These are phyloP conservation scores for Deakozyma indianensis DNA, from an alignment of 805 yeast genomes.

Conservation along the genomic window DNA sequence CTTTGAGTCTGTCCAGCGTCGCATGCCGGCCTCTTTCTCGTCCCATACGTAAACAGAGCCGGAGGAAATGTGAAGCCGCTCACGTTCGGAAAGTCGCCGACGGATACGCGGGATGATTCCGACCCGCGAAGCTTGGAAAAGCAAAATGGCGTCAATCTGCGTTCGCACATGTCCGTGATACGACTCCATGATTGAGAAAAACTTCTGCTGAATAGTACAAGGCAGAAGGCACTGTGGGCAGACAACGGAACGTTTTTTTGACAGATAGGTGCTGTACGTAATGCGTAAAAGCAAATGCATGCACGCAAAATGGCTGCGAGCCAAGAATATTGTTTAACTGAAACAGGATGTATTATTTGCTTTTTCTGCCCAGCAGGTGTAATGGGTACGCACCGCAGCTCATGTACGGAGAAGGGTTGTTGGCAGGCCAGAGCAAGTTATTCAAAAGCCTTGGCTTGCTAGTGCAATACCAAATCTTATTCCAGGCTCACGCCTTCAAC, in stretches of 20 bases:
- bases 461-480: no score
- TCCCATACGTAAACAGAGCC: slow-evolving; percentile 63
- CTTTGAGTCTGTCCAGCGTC: slow-evolving; percentile 68
- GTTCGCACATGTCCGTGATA: slow-evolving; percentile 46
- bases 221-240: no score
- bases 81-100: slow-evolving; percentile 42
- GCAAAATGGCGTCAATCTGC: slow-evolving; percentile 45
- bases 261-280: slow-evolving; percentile 10
- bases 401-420: no score
- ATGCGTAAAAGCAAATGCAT: neutral
- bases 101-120: slow-evolving; percentile 43
- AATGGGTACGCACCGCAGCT: no score
- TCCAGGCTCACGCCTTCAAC: no score
- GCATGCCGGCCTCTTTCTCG: slow-evolving; percentile 55
- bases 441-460: no score
- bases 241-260: no score
- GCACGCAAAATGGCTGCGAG: neutral
- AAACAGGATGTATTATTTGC: no score
- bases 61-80: slow-evolving; percentile 36
- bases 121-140: slow-evolving; percentile 50
- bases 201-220: no score
- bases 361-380: no score
- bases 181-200: slow-evolving; percentile 36
- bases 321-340: slow-evolving; percentile 6
- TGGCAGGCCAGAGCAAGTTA: no score